Percentiles rank a stretch among this genome's conserved stretches.
These are phyloP conservation scores for Tetradesmus obliquus DNA, from an alignment of 139 green algal species.

Conservation along the genomic window DNA sequence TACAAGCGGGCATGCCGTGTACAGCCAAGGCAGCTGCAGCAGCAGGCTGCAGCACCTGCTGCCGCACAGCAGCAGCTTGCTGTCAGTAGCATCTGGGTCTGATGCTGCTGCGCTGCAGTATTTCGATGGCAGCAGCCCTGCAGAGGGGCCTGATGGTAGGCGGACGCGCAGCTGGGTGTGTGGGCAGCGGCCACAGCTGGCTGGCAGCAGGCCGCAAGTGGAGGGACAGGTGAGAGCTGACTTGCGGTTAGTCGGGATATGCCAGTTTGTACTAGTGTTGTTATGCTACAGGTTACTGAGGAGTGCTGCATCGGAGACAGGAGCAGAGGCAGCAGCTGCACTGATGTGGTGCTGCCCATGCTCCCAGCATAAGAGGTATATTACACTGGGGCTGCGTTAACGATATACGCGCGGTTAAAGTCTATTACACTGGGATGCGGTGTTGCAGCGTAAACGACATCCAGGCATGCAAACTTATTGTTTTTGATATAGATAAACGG, in stretches of 20 bases:
- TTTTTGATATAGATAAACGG: too few species aligned
- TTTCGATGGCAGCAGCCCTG: not conserved
- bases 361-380: too few species aligned
- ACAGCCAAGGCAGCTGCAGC: not conserved
- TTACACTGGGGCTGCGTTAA: too few species aligned
- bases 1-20: not conserved
- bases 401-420: too few species aligned
- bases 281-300: not conserved
- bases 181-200: not conserved
- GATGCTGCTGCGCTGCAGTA: not conserved
- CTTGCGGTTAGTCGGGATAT: not conserved
- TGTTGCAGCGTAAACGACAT: too few species aligned
- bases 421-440: too few species aligned
- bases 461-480: too few species aligned
- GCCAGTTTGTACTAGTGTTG: not conserved
- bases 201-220: not conserved
- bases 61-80: not conserved
- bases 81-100: not conserved
- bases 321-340: too few species aligned
- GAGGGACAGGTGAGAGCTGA: not conserved
- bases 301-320: too few species aligned
- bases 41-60: not conserved
- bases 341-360: too few species aligned
- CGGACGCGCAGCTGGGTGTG: not conserved
- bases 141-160: constrained; percentile 17